Evolutionary conservation across 495 filamentous ascomycete genomes (phyloP), one percentile per base, ranked within the genome.

Genomic region (Staphylotrichum tortipilum): DNA sequence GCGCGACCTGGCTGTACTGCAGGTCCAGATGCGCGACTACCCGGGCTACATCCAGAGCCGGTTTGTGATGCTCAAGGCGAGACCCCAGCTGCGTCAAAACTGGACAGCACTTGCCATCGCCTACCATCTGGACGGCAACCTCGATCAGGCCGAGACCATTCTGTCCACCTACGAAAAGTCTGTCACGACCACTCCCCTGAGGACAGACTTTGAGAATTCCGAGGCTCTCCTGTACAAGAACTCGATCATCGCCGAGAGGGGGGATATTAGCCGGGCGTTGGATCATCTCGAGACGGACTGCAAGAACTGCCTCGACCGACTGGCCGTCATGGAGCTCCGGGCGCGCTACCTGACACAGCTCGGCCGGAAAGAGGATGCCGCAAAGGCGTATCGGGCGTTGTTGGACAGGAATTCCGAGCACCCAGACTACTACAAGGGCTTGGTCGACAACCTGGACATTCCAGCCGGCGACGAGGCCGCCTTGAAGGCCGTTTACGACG

Each of bases 181-280:
- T 2, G 56, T 99, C 52, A 92, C 90, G 68, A 72, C 73, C 10
- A 71, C 81, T 1, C 85, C 89, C 11, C 76, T 81, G 7, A 83
- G 84, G 56, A 73, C 78, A 15, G 92, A 99, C 66, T 66, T 74
- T 54, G 92, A 99, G 62, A 87, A 99, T 64, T 89, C 88, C n/a
- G 92, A 99, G 68, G 91, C 92, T 18, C 74, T 85, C 12, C 74
- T 99, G 64, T 99, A 99, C 71, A 96, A 94, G 70, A 99, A 97
- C 65, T 77, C 77, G 17, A 84, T 99, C 52, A 95, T 99, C 63
- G 89, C 88, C 26, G 94, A 96, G 65, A 72, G 73, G 23, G 88
- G 89, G 10, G 81, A 97, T 37, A 72, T 78, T 15, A 78, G 88
- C 58, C 75, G 82, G 57, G 92, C 92, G 15, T 64, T 99, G 64